phyloP scores from a whole-genome alignment of 768 basidiomycete genomes.

The Rhizopogon roseolus region DNA sequence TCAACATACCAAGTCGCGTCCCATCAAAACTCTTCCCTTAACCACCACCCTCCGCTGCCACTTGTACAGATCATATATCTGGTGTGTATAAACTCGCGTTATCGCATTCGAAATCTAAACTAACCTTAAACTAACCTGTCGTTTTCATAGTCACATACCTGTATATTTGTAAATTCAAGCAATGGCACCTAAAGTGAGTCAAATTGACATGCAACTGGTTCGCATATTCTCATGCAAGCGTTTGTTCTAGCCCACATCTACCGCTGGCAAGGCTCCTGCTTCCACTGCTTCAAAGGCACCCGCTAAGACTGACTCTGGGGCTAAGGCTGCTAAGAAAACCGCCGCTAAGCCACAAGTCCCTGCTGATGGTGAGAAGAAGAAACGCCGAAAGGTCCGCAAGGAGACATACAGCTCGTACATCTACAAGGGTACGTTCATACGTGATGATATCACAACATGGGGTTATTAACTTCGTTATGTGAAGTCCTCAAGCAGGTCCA shows the following conservation, averaged over 20 bases:
- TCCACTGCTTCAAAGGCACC: constrained; percentile 60
- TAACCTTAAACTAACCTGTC: constrained; percentile 12
- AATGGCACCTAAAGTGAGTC: constrained; percentile 35
- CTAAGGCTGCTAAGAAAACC: constrained; percentile 57
- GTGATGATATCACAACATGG: background rate
- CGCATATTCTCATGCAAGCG: constrained; percentile 11
- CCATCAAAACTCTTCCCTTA: constrained; percentile 18
- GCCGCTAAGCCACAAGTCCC: constrained; percentile 49
- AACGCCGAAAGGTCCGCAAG: constrained; percentile 74
- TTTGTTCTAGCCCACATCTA: constrained; percentile 34
- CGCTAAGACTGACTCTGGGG: constrained; percentile 35
- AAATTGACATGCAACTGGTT: background rate
- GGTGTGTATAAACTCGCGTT: constrained; percentile 13
- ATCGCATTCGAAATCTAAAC: constrained; percentile 2
- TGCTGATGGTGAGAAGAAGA: constrained; percentile 71
- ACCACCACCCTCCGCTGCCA: constrained; percentile 24
- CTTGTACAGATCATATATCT: constrained; percentile 15
- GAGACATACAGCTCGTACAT: constrained; percentile 86
- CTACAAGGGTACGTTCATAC: constrained; percentile 56
- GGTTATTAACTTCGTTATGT: background rate
- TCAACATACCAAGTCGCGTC: constrained; percentile 23
- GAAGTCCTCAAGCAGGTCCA: constrained; percentile 86
- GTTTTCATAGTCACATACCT: constrained; percentile 21
- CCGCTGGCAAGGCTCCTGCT: constrained; percentile 36
- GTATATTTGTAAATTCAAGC: constrained; percentile 26